A percentile compares a stretch with the other conserved stretches of the same genome.
phyloP scores from a whole-genome alignment of 768 basidiomycete species.

The Suillus luteus region DNA sequence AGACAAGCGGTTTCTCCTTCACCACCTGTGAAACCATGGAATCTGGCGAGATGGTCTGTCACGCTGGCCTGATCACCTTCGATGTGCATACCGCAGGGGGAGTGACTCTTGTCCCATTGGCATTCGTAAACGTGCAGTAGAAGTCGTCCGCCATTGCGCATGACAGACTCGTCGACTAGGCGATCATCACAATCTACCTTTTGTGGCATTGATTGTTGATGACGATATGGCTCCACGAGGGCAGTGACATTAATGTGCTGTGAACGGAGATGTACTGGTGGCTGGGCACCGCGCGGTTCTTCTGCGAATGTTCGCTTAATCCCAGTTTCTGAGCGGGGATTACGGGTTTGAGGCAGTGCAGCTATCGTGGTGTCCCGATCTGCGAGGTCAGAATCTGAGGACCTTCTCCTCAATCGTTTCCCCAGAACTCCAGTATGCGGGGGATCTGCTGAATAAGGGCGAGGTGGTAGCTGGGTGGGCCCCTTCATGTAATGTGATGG shows the following conservation, averaged over 20 bases:
- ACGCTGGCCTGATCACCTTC: conserved; percentile 37
- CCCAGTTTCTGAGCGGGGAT: background rate
- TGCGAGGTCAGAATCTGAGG: background rate
- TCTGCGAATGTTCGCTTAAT: background rate
- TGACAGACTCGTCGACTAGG: conserved; percentile 31
- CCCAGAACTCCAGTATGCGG: background rate
- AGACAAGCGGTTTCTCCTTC: conserved; percentile 33
- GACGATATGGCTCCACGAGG: background rate
- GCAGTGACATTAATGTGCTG: background rate
- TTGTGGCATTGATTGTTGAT: conserved; percentile 15
- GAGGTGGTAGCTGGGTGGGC: background rate
- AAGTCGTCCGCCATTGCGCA: conserved; percentile 27
- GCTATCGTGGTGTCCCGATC: background rate
- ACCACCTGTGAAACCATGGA: conserved; percentile 33
- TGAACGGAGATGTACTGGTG: background rate
- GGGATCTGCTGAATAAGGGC: conserved; percentile 5
- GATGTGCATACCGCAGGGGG: conserved; percentile 36
- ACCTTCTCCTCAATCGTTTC: conserved; percentile 8
- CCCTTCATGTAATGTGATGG: background rate
- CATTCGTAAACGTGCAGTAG: conserved; percentile 33
- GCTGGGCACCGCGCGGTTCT: background rate
- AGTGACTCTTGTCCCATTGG: conserved; percentile 27
- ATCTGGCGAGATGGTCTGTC: conserved; percentile 34
- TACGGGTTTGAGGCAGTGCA: background rate
- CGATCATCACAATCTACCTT: conserved; percentile 29